phyloP scores from a whole-genome alignment of 805 yeast genomes.

The Ogataea pini region DNA sequence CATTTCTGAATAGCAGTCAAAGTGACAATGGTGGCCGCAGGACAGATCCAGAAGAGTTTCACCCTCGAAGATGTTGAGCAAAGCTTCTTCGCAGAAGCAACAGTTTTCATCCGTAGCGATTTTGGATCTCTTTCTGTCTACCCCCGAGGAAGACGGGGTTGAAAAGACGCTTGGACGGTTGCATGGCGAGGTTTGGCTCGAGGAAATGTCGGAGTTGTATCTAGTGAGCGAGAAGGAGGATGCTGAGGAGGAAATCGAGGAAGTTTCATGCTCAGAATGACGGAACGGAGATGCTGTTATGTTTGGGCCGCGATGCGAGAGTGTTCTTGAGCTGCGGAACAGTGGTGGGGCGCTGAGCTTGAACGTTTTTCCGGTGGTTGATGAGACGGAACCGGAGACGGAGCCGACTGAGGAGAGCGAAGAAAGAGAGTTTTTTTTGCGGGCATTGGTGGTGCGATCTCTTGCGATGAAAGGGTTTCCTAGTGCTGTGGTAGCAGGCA shows the following conservation, averaged over 20 bases:
- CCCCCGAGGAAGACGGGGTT: conserved; percentile 9
- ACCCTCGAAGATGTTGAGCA: conserved; percentile 40
- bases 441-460: not conserved
- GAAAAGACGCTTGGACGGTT: conserved; percentile 14
- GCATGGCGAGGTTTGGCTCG: conserved; percentile 18
- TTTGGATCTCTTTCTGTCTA: conserved; percentile 9
- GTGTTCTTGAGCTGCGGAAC: too few species aligned
- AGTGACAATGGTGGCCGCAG: conserved; percentile 48
- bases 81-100: conserved; percentile 46
- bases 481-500: not conserved
- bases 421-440: not conserved
- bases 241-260: conserved; percentile 15
- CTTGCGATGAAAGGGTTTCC: not conserved
- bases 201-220: too few species aligned
- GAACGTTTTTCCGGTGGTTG: conserved; percentile 4
- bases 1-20: conserved; percentile 41
- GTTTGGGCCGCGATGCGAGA: too few species aligned
- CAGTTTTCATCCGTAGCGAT: conserved; percentile 31
- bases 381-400: conserved; percentile 8
- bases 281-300: too few species aligned
- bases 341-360: conserved; percentile 16
- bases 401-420: conserved; percentile 5
- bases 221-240: conserved; percentile 14
- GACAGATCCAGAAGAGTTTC: conserved; percentile 44
- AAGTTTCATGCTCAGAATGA: too few species aligned